Conservation (phyloP, 179 eudicot species). For the Dionaea muscipula region DNA sequence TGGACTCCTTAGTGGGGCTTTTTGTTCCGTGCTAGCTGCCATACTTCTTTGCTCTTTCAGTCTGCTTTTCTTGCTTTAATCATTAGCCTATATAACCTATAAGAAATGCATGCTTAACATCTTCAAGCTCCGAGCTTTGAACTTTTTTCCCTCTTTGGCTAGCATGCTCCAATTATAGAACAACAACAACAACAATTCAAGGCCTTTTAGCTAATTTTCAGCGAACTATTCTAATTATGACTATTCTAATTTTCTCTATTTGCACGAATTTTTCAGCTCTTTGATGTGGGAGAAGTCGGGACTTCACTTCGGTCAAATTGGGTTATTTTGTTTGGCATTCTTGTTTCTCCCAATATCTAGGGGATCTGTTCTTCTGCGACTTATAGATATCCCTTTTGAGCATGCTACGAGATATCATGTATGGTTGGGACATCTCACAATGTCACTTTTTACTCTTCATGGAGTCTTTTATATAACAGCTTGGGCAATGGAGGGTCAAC, state of each 20-base stretch:
- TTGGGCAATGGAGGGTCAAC: conserved; percentile 59
- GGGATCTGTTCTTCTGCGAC: conserved; percentile 40
- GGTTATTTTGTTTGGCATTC: conserved; percentile 50
- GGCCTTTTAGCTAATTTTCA: too few relatives aligned
- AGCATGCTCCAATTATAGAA: too few relatives aligned
- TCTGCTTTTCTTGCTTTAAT: too few relatives aligned
- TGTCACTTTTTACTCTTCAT: conserved; percentile 45
- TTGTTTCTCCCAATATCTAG: conserved; percentile 40
- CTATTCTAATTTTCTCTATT: background rate
- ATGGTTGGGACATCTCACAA: conserved; percentile 48
- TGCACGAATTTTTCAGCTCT: conserved; percentile 28
- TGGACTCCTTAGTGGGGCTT: too few relatives aligned
- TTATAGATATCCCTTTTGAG: conserved; percentile 42
- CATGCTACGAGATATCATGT: conserved; percentile 43
- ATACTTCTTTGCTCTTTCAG: too few relatives aligned
- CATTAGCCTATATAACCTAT: too few relatives aligned
- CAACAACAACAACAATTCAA: too few relatives aligned
- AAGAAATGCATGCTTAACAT: too few relatives aligned
- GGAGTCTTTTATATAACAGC: conserved; percentile 46
- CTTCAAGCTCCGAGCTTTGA: too few relatives aligned
- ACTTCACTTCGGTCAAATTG: conserved; percentile 48
- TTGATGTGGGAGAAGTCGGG: conserved; percentile 44
- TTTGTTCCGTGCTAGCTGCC: too few relatives aligned
- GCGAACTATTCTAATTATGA: too few relatives aligned
- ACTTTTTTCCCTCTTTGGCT: too few relatives aligned